Base-by-base conservation (phyloP, 78 protist genomes). In the Guillardia theta region DNA sequence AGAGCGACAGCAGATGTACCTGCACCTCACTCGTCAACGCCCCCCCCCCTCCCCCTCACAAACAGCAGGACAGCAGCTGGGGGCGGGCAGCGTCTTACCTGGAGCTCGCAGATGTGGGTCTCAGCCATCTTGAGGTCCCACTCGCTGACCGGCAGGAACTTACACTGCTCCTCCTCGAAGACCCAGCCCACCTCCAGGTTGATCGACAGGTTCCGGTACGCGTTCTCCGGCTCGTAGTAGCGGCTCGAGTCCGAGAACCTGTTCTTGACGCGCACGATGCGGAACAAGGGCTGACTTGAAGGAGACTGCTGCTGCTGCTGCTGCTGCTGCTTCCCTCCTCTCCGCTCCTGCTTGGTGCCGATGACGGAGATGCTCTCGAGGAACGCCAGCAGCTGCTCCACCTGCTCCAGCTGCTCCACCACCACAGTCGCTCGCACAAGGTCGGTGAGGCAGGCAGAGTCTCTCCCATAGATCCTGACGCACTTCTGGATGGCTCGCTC, bases 61-160 rank as follows among this genome's bases (percentile, higher is more conserved):
- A n/a, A n/a, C n/a, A n/a, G n/a, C n/a, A n/a, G n/a, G n/a, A n/a
- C n/a, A n/a, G n/a, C n/a, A n/a, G n/a, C n/a, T n/a, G n/a, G n/a
- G n/a, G n/a, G n/a, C n/a, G n/a, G n/a, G n/a, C n/a, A n/a, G n/a
- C n/a, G n/a, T n/a, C n/a, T n/a, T n/a, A n/a, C n/a, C 83, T 70
- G 83, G n/a, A 70, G 46, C 83, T 70, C 83, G 83, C 83, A 70
- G 33, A 70, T 70, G 45, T 33, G 41, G 41, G 83, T 70, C 45
- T 70, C 36, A 12, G 22, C 45, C 27, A 36, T 24, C 83, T 0
- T 36, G 83, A 12, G 46, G n/a, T 12, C 83, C 83, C 83, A 70
- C 45, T 33, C 45, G 15, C 8, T 12, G 46, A 58, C 39, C 70
- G 70, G 70, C 2, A 58, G 39, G 1, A 58, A 30, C 70, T 58